Percentiles rank a stretch among this genome's conserved stretches.
These are phyloP conservation scores for Sordaria brevicollis DNA, from an alignment of 495 filamentous ascomycete species.

Conservation along the genomic window DNA sequence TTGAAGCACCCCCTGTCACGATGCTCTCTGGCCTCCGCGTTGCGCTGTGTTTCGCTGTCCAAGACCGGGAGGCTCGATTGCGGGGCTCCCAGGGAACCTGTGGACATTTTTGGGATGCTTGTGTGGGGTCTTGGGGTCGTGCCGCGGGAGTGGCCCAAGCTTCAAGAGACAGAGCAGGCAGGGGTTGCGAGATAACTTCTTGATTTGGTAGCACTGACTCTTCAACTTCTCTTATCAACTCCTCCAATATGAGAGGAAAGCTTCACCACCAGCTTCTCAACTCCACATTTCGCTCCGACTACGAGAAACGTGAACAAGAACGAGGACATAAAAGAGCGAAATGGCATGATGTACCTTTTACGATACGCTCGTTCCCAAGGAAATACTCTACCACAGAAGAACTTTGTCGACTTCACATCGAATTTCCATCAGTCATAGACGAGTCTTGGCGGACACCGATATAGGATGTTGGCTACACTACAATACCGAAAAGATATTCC, in stretches of 20 bases:
- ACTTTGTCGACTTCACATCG: not conserved
- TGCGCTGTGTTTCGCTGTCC: not conserved
- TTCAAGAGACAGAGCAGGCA: not conserved
- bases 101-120: not conserved
- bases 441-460: not conserved
- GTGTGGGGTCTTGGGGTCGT: not conserved
- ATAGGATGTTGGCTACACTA: not conserved
- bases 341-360: no score
- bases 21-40: not conserved
- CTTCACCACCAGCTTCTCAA: no score
- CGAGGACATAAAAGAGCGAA: no score
- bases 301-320: no score
- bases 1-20: not conserved
- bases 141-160: not conserved
- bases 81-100: not conserved
- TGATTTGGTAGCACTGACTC: no score
- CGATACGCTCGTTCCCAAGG: no score
- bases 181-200: not conserved
- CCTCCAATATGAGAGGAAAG: not conserved
- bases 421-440: not conserved
- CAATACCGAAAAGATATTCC: not conserved
- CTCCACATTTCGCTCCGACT: no score
- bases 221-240: not conserved
- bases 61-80: not conserved
- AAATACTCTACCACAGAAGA: no score